Evolutionary conservation across 2,329 filamentous ascomycete genomes (phyloP), one percentile per base, ranked within the genome.

Genomic region (Stagonosporopsis rhizophila): DNA sequence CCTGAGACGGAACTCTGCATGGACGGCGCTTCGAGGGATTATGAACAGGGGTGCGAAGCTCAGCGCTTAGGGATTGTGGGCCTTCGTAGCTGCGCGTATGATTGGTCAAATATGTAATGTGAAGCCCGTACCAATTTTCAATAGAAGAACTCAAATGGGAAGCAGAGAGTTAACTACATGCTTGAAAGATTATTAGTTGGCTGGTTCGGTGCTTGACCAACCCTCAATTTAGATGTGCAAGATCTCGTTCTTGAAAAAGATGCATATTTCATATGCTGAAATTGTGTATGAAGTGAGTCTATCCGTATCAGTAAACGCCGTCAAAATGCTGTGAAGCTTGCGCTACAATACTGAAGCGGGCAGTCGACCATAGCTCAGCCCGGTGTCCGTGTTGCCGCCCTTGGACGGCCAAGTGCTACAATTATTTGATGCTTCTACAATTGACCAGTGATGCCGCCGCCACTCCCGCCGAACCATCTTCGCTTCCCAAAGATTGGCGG

Each of bases 391-490:
- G 30, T 48, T 56, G 25, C 54, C 38, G 44, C 44, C 42, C 23
- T 38, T 38, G 15, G 23, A 44, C 14, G 20, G 19, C 27, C 11
- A 3, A 15, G 12, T 38, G 28, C 30, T 48, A 23, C 25, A 17
- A 38, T 41, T 41, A 37, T 19, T 32, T 49, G 19, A 46, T 25
- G 34, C 62, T 63, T 66, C 44, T 62, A 74, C 32, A 76, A 50
- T 46, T 78, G 76, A 27, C 75, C 72, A 30, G 74, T 73, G 37
- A 78, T 61, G 28, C 74, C 69, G 11, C 67, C 69, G 37, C 70
- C 74, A 47, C 71, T 69, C 9, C 67, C 69, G 44, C 71, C 74
- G 41, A 72, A 67, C 77, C 65, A 77, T 70, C 68, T 70, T 30
- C 69, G 68, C 52, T 68, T 63, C 14, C 70, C 66, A 34, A 65